Conservation (phyloP, 176 grass and related monocot species). For the Bonia amplexicaulis region DNA sequence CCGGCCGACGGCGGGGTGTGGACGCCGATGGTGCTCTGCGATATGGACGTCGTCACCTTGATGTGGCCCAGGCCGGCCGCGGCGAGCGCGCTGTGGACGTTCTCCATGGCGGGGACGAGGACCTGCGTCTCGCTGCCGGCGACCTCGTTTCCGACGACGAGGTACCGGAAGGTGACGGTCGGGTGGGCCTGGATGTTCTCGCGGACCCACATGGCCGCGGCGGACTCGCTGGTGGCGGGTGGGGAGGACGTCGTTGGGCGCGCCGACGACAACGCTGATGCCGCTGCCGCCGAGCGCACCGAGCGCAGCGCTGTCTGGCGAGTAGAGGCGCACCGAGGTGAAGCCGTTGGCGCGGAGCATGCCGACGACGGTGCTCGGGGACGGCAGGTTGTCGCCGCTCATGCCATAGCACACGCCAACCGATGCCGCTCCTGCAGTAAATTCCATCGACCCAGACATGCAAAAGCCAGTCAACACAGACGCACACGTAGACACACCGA, state of each 20-base stretch:
- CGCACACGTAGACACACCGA: background rate
- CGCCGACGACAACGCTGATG: conserved; percentile 36
- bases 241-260: conserved; percentile 20
- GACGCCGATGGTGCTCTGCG: conserved; percentile 40
- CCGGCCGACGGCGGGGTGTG: conserved; percentile 48
- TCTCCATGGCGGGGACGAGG: conserved; percentile 50
- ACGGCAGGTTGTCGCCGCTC: conserved; percentile 35
- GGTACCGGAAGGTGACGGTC: conserved; percentile 28
- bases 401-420: conserved; percentile 46
- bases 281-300: conserved; percentile 11
- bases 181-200: conserved; percentile 28
- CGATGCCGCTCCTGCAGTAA: background rate
- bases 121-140: conserved; percentile 6
- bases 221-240: background rate
- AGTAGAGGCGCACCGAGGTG: conserved; percentile 29
- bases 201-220: conserved; percentile 22
- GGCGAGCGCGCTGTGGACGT: conserved; percentile 24
- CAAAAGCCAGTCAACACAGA: background rate
- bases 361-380: conserved; percentile 6
- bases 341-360: conserved; percentile 28
- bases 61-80: conserved; percentile 3
- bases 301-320: conserved; percentile 10
- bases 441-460: conserved; percentile 6
- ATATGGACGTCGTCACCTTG: conserved; percentile 52
- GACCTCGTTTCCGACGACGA: conserved; percentile 46